phyloP scores from a whole-genome alignment of 2,329 filamentous ascomycete genomes.

The Aspergillus japonicus region DNA sequence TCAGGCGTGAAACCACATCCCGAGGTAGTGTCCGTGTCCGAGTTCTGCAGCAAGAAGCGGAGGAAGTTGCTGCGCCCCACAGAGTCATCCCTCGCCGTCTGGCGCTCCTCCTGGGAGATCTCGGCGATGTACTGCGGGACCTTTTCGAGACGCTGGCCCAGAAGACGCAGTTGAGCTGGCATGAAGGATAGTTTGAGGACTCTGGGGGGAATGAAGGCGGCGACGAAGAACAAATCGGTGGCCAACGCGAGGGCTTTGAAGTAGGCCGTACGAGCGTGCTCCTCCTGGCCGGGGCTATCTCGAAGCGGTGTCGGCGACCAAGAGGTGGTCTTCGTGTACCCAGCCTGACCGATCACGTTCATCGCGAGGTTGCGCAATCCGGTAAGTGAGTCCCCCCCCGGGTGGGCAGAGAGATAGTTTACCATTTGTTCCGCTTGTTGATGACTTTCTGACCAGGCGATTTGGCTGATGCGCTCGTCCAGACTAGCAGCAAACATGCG shows the following conservation, averaged over 20 bases:
- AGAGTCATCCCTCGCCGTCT: background rate
- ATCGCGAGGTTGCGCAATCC: constrained; percentile 37
- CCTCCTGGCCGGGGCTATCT: no score
- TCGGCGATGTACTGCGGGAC: constrained; percentile 20
- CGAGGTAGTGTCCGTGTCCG: constrained; percentile 17
- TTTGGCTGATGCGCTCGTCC: constrained; percentile 15
- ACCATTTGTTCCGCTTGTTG: constrained; percentile 23
- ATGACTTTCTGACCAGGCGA: no score
- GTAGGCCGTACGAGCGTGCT: no score
- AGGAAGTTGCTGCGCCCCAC: constrained; percentile 6
- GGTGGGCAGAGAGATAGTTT: constrained; percentile 25
- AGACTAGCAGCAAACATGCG: constrained; percentile 36
- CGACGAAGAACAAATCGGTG: no score
- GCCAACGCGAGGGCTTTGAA: no score
- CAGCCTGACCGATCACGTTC: constrained; percentile 39
- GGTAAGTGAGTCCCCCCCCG: constrained; percentile 26
- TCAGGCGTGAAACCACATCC: constrained; percentile 24
- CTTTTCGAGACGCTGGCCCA: no score
- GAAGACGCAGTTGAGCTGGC: no score
- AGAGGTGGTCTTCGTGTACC: constrained; percentile 31
- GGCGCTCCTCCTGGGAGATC: constrained; percentile 7
- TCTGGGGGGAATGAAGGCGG: no score
- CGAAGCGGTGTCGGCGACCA: no score
- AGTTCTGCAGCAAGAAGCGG: constrained; percentile 5
- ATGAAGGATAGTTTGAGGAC: no score